Conservation (phyloP, 2,329 filamentous ascomycete species). For the Geosmithia putterillii region DNA sequence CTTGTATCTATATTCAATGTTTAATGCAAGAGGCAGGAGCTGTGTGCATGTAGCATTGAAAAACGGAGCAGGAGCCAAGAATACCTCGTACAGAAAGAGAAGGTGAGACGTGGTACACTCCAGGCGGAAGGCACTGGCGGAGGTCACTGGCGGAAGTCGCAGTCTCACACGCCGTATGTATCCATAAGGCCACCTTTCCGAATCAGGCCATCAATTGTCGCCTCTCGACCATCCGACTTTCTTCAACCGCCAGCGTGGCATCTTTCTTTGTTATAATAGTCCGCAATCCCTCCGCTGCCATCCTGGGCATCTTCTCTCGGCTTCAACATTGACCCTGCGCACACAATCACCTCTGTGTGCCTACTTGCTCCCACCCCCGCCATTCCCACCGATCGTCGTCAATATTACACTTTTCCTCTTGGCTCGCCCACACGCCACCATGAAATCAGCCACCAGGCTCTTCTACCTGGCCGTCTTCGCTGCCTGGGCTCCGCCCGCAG, state of each 20-base stretch:
- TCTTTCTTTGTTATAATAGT: constrained; percentile 3
- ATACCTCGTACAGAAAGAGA: no score
- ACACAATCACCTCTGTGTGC: not conserved
- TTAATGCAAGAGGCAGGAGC: no score
- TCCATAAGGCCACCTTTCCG: constrained; percentile 2
- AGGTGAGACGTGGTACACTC: no score
- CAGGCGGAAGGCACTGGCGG: no score
- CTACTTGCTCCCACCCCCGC: not conserved
- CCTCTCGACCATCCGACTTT: not conserved
- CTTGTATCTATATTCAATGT: no score
- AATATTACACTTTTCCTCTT: not conserved
- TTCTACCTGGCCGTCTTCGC: constrained; percentile 46
- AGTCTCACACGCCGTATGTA: not conserved
- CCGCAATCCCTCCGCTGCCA: not conserved
- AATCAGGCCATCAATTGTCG: not conserved
- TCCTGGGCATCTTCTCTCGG: not conserved
- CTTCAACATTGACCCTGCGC: not conserved
- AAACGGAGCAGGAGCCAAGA: no score
- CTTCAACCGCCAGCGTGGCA: constrained; percentile 10
- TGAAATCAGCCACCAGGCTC: constrained; percentile 40
- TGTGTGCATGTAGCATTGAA: no score
- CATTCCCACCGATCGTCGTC: not conserved
- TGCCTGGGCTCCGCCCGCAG: constrained; percentile 35
- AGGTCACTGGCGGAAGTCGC: no score
- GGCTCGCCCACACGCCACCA: constrained; percentile 11